Conservation (phyloP, 1,284 basidiomycete genomes). For the Volvariella surrecta region DNA sequence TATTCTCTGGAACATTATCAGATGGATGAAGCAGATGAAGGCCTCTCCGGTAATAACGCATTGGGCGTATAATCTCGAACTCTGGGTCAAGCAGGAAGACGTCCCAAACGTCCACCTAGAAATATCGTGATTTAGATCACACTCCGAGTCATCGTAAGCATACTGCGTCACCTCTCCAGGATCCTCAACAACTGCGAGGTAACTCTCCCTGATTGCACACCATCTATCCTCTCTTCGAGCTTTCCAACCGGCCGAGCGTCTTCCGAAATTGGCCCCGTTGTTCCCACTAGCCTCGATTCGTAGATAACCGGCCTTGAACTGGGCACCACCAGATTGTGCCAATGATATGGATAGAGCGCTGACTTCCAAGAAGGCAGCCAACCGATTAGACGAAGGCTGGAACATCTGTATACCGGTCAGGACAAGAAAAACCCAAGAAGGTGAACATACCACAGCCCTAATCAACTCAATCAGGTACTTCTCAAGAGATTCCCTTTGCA, state of each 20-base stretch:
- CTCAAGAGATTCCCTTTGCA: conserved; percentile 79
- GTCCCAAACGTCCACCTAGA: conserved; percentile 63
- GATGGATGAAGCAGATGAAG: conserved; percentile 44
- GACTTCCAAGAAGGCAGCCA: conserved; percentile 93
- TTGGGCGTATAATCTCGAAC: conserved; percentile 80
- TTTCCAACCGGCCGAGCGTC: conserved; percentile 58
- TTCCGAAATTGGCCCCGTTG: conserved; percentile 48
- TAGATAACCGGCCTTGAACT: conserved; percentile 89
- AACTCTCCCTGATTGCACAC: conserved; percentile 94
- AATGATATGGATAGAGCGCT: conserved; percentile 83
- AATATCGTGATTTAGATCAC: background rate
- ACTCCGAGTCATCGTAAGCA: background rate
- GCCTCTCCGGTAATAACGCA: conserved; percentile 71
- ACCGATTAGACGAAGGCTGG: conserved; percentile 86
- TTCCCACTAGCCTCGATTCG: conserved; percentile 42
- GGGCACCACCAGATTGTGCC: conserved; percentile 76
- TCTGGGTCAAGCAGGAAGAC: conserved; percentile 91
- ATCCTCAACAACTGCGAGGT: conserved; percentile 82
- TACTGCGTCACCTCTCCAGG: conserved; percentile 66
- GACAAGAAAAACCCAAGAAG: conserved; percentile 6
- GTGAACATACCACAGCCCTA: conserved; percentile 68
- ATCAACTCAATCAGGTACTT: conserved; percentile 88
- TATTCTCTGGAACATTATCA: background rate
- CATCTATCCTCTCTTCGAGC: conserved; percentile 74
- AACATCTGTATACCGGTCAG: conserved; percentile 69